A percentile compares a stretch with the other conserved stretches of the same genome.
Evolutionary conservation across 2,329 filamentous ascomycete species (phyloP).

Genomic region (Aspergillus sp.): DNA sequence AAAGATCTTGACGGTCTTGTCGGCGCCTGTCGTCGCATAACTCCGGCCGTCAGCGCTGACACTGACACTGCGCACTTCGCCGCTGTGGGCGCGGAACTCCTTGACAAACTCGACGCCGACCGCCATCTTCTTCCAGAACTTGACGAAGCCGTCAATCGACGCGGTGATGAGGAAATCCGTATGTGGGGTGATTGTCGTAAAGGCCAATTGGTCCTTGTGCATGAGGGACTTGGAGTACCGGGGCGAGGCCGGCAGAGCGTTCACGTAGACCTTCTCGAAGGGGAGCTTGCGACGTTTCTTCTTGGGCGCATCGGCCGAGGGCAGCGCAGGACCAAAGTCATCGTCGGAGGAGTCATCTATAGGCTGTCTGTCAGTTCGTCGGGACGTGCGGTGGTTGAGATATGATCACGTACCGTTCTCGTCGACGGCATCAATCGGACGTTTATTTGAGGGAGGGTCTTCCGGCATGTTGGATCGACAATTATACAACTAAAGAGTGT

Average conservation of each 20-base stretch:
- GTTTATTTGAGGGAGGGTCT: constrained; percentile 45
- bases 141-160: constrained; percentile 92
- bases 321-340: constrained; percentile 90
- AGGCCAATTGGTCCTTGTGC: constrained; percentile 94
- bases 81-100: constrained; percentile 88
- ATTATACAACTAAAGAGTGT: not conserved
- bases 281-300: constrained; percentile 89
- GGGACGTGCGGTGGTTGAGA: not conserved
- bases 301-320: constrained; percentile 73
- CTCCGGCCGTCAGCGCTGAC: constrained; percentile 87
- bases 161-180: constrained; percentile 96
- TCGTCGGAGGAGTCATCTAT: constrained; percentile 62
- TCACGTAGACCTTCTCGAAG: constrained; percentile 93
- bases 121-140: constrained; percentile 97
- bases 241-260: constrained; percentile 75
- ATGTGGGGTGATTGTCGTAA: constrained; percentile 80
- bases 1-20: constrained; percentile 53
- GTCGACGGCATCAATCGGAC: constrained; percentile 57
- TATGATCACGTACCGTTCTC: constrained; percentile 30
- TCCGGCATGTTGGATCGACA: not conserved
- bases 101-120: constrained; percentile 96
- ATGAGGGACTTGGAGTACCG: constrained; percentile 96
- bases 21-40: constrained; percentile 79
- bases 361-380: constrained; percentile 13
- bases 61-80: constrained; percentile 79